Conservation (phyloP, 495 filamentous ascomycete species). For the Symbiotaphrina buchneri region DNA sequence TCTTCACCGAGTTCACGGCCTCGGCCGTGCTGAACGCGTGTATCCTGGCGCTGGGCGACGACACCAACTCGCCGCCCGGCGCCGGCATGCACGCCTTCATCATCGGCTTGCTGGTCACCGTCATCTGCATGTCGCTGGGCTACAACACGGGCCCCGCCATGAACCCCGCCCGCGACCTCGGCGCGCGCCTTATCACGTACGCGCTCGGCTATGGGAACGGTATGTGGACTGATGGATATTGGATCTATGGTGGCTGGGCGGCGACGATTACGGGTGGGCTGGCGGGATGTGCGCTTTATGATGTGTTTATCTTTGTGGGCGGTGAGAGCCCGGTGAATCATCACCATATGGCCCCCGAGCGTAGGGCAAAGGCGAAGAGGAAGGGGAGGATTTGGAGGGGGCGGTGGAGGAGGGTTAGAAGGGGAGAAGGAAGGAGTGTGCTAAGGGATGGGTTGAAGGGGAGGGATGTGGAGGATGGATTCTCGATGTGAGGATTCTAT, state of each 20-base stretch:
- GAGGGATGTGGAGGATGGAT: no score
- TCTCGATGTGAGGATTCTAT: no score
- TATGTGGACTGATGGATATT: no score
- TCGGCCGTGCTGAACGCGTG: conserved; percentile 20
- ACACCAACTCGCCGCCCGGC: conserved; percentile 28
- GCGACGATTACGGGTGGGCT: conserved; percentile 21
- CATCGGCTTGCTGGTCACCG: conserved; percentile 5
- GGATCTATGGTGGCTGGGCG: conserved; percentile 25
- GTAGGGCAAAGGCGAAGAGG: no score
- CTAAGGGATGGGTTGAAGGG: no score
- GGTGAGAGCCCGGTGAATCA: conserved; percentile 28
- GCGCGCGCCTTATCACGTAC: conserved; percentile 8
- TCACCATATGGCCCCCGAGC: no score
- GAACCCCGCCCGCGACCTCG: conserved; percentile 6
- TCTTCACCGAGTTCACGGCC: conserved; percentile 26
- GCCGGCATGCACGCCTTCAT: conserved; percentile 24
- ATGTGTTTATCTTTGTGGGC: conserved; percentile 28
- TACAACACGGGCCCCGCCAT: conserved; percentile 4
- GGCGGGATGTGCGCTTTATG: conserved; percentile 24
- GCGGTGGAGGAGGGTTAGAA: no score
- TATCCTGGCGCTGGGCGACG: conserved; percentile 28
- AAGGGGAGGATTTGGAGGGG: no score
- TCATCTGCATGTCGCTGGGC: conserved; percentile 1
- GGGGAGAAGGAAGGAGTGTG: no score
- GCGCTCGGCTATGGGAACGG: conserved; percentile 26